Conservation (phyloP, 2,329 filamentous ascomycete genomes). For the Aureobasidium sp. region DNA sequence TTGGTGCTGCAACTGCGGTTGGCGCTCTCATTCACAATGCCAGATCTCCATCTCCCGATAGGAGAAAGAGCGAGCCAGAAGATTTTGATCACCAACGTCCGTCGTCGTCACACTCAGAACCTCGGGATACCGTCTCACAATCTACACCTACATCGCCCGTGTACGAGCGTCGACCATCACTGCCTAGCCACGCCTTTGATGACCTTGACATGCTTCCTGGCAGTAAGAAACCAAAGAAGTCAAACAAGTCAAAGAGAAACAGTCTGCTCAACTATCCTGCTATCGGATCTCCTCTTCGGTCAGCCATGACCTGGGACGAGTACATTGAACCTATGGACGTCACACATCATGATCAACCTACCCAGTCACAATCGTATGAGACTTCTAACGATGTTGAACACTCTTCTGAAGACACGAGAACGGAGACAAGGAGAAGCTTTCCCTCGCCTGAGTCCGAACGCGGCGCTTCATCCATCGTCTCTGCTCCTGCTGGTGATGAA, state of each 20-base stretch:
- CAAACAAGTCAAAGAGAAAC: slow-evolving; percentile 38
- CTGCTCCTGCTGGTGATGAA: slow-evolving; percentile 24
- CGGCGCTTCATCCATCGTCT: slow-evolving; percentile 21
- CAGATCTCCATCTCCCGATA: neutral
- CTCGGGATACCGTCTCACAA: neutral
- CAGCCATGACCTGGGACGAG: slow-evolving; percentile 38
- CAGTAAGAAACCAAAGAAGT: slow-evolving; percentile 37
- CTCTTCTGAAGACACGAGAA: neutral
- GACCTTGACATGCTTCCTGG: slow-evolving; percentile 28
- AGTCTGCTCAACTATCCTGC: slow-evolving; percentile 35
- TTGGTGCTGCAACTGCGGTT: neutral
- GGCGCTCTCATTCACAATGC: neutral
- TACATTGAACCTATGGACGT: slow-evolving; percentile 26
- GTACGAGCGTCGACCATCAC: slow-evolving; percentile 15
- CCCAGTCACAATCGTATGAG: neutral
- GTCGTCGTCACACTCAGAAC: neutral
- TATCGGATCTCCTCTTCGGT: slow-evolving; percentile 36
- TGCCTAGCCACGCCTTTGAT: slow-evolving; percentile 29
- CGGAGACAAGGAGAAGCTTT: neutral
- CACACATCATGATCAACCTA: neutral
- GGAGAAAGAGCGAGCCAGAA: slow-evolving; percentile 2
- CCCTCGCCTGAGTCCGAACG: slow-evolving; percentile 13
- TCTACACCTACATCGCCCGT: slow-evolving; percentile 9
- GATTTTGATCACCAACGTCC: neutral
- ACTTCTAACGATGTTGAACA: neutral